These are phyloP conservation scores for Penicillium sp. DNA, from an alignment of 2,329 filamentous ascomycete genomes.

Conservation along the genomic window DNA sequence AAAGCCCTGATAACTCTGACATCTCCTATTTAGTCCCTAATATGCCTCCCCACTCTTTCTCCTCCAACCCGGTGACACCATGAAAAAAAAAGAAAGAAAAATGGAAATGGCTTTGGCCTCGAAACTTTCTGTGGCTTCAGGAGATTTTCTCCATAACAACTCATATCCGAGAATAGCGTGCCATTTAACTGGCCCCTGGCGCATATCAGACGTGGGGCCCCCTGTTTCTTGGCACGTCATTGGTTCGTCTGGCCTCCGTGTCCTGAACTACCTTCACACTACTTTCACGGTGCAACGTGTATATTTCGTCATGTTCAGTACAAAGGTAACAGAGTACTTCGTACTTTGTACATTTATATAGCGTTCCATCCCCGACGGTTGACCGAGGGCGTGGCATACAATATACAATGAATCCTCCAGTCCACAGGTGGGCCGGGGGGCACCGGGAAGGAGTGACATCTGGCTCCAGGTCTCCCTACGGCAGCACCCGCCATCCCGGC, in stretches of 20 bases:
- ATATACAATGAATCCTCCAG: not conserved
- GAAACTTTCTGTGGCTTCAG: not conserved
- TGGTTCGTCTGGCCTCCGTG: not conserved
- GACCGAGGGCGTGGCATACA: not conserved
- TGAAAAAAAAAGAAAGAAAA: too few relatives aligned
- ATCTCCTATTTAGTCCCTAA: not conserved
- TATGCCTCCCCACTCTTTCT: not conserved
- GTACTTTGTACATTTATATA: not conserved
- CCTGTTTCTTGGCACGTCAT: not conserved
- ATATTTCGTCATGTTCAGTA: not conserved
- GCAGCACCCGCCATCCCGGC: constrained; percentile 15
- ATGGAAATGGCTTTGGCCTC: not conserved
- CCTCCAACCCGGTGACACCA: not conserved
- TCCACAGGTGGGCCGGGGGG: not conserved
- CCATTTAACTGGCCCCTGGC: not conserved
- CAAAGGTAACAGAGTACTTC: not conserved
- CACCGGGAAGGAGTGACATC: not conserved
- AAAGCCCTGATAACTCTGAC: not conserved
- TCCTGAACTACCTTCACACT: not conserved
- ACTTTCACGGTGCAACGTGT: not conserved
- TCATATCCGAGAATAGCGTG: not conserved
- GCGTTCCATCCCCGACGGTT: not conserved
- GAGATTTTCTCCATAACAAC: not conserved
- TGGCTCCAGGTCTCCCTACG: constrained; percentile 1
- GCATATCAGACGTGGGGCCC: not conserved